Conservation (phyloP, 2,329 filamentous ascomycete genomes). For the Stagonosporopsis chrysanthemi region DNA sequence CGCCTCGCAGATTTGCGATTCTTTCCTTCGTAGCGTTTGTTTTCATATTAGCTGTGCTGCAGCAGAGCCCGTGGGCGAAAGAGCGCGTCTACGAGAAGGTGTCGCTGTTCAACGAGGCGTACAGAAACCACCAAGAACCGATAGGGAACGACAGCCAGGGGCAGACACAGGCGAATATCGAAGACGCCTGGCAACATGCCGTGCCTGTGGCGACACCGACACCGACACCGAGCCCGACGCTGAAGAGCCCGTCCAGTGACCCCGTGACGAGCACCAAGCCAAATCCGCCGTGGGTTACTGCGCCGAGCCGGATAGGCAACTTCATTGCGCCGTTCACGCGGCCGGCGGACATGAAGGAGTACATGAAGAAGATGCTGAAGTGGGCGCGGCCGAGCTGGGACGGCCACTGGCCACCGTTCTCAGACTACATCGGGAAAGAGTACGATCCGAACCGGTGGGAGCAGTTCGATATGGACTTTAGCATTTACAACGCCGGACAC, state of each 20-base stretch:
- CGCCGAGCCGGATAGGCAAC: slow-evolving; percentile 24
- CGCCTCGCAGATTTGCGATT: slow-evolving; percentile 50
- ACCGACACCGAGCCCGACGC: slow-evolving; percentile 7
- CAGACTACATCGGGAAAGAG: slow-evolving; percentile 51
- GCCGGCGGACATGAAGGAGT: slow-evolving; percentile 42
- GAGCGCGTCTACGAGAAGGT: slow-evolving; percentile 38
- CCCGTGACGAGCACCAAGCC: slow-evolving; percentile 21
- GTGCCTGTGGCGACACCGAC: slow-evolving; percentile 15
- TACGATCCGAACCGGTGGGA: slow-evolving; percentile 60
- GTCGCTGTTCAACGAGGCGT: slow-evolving; percentile 28
- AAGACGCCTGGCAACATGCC: slow-evolving; percentile 34
- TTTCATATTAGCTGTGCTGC: slow-evolving; percentile 39
- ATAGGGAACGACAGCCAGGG: slow-evolving; percentile 20
- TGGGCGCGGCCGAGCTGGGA: slow-evolving; percentile 51
- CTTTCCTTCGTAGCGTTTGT: slow-evolving; percentile 47
- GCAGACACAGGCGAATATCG: slow-evolving; percentile 24
- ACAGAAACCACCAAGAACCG: slow-evolving; percentile 23
- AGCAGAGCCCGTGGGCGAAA: slow-evolving; percentile 39
- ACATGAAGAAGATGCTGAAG: slow-evolving; percentile 53
- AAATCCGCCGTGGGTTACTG: slow-evolving; percentile 36
- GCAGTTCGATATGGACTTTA: slow-evolving; percentile 50
- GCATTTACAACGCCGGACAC: slow-evolving; percentile 49
- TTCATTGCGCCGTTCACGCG: slow-evolving; percentile 26
- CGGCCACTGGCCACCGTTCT: slow-evolving; percentile 56
- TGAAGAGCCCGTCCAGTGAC: slow-evolving; percentile 17